Percentiles rank a stretch among this genome's conserved stretches.
Conservation (phyloP, 371 early-diverging fungal species). For the Rhizopus sp. region DNA sequence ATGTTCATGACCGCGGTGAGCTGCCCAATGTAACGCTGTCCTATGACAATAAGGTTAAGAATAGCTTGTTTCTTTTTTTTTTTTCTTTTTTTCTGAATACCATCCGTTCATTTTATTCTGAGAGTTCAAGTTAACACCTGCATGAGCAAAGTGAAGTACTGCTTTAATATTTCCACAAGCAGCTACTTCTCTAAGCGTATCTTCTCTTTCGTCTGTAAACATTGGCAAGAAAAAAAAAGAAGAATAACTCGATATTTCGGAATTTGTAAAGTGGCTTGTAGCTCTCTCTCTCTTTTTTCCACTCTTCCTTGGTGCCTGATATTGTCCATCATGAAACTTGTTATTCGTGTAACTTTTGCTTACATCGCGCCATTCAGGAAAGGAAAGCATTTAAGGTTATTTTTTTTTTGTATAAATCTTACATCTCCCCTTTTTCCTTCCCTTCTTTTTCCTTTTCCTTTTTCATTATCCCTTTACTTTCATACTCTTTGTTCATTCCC, state of each 20-base stretch:
- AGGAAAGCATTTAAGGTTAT: neutral
- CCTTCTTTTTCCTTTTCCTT: conserved; percentile 4
- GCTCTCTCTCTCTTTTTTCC: neutral
- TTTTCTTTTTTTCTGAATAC: conserved; percentile 44
- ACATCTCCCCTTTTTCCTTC: neutral
- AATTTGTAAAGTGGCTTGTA: neutral
- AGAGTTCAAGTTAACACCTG: conserved; percentile 66
- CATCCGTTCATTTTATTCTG: conserved; percentile 71
- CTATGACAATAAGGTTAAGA: conserved; percentile 29
- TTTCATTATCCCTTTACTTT: neutral
- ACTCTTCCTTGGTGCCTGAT: neutral
- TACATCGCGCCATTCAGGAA: no score
- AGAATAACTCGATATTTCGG: neutral
- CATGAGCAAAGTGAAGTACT: conserved; percentile 56
- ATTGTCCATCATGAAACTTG: no score
- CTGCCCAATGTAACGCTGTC: conserved; percentile 77
- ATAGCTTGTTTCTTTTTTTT: conserved; percentile 1
- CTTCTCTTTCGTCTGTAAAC: conserved; percentile 58
- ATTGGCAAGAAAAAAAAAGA: conserved; percentile 18
- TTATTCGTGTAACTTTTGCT: no score
- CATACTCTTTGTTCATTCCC: conserved; percentile 3
- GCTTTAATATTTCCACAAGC: conserved; percentile 78
- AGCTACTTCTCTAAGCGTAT: conserved; percentile 69
- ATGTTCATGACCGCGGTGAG: conserved; percentile 60
- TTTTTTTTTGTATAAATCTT: neutral